phyloP scores from a whole-genome alignment of 495 filamentous ascomycete genomes.

The Xylaria intraflava region DNA sequence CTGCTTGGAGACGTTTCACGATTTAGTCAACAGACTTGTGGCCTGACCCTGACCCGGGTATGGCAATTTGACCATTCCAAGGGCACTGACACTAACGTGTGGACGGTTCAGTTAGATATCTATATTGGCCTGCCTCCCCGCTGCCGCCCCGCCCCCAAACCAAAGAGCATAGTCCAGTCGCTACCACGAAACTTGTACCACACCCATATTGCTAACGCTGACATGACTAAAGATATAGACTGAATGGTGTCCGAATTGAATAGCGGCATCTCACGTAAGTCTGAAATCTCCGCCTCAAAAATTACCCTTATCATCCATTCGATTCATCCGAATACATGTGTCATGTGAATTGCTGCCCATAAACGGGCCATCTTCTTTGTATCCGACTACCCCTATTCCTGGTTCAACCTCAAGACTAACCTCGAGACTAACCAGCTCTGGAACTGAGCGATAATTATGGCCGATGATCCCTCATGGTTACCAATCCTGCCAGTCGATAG shows the following conservation, averaged over 20 bases:
- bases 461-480: constrained; percentile 3
- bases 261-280: neutral
- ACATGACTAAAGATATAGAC: constrained; percentile 8
- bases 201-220: neutral
- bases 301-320: neutral
- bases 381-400: neutral
- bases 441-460: neutral
- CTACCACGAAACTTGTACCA: neutral
- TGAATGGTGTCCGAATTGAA: constrained; percentile 1
- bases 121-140: constrained; percentile 5
- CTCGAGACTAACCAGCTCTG: neutral
- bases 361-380: neutral
- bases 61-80: constrained; percentile 4
- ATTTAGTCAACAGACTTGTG: no score
- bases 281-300: neutral
- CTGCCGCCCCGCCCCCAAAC: constrained; percentile 2
- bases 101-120: neutral
- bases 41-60: no score
- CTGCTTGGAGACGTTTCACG: no score
- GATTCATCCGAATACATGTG: constrained; percentile 9
- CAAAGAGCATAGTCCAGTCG: constrained; percentile 3
- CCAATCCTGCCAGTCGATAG: neutral
- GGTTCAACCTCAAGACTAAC: no score
- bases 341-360: neutral
- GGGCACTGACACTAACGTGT: neutral